These are phyloP conservation scores for Colletotrichum zoysiae DNA, from an alignment of 2,329 filamentous ascomycete species.

Conservation along the genomic window DNA sequence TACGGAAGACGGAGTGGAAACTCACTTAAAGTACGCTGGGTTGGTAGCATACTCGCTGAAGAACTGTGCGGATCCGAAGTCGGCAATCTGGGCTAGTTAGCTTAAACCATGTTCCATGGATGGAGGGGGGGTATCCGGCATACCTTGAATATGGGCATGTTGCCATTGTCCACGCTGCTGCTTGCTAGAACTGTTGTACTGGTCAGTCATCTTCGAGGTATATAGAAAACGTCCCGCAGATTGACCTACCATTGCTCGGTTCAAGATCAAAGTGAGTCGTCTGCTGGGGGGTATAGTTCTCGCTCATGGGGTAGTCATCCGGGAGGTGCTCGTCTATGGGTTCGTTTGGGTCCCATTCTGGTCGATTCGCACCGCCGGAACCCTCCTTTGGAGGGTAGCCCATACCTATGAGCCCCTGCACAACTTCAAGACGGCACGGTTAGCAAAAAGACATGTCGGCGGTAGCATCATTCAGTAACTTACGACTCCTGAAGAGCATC, in stretches of 20 bases:
- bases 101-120: not conserved
- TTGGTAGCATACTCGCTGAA: conserved; percentile 13
- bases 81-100: conserved; percentile 31
- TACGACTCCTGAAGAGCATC: conserved; percentile 33
- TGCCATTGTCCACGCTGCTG: not conserved
- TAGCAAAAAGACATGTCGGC: conserved; percentile 1
- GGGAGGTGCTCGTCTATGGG: conserved; percentile 32
- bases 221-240: too few species aligned
- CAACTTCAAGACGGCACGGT: conserved; percentile 44
- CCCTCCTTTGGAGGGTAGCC: conserved; percentile 43
- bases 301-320: conserved; percentile 7
- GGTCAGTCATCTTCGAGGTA: not conserved
- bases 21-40: conserved; percentile 24
- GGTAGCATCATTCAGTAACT: not conserved
- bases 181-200: conserved; percentile 15
- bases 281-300: conserved; percentile 30
- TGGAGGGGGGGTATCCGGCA: not conserved
- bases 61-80: conserved; percentile 31
- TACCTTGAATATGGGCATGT: conserved; percentile 38
- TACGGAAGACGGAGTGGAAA: not conserved
- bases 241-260: conserved; percentile 47
- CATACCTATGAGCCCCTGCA: conserved; percentile 46
- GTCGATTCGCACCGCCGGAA: not conserved
- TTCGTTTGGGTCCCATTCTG: conserved; percentile 25
- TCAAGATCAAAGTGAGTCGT: conserved; percentile 43